These are phyloP conservation scores for Polytrichum formosum DNA, from an alignment of 225 moss, liverwort and hornwort species.

Conservation along the genomic window DNA sequence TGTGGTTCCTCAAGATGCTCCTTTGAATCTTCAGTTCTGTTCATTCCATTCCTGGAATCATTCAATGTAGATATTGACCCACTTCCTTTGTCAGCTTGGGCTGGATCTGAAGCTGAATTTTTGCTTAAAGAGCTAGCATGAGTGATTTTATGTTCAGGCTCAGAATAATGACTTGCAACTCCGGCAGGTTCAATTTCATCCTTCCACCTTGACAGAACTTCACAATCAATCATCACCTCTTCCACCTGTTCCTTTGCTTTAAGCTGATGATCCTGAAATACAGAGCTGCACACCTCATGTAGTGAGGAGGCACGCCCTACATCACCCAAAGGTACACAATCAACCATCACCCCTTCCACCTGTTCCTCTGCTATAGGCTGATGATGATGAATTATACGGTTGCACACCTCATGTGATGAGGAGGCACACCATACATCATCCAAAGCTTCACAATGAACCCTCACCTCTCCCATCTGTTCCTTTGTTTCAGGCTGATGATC, in stretches of 20 bases:
- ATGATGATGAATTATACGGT: too few species aligned
- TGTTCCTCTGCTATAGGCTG: neutral
- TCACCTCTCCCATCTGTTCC: slow-evolving; percentile 16
- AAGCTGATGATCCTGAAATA: slow-evolving; percentile 12
- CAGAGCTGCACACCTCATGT: neutral
- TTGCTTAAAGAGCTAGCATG: neutral
- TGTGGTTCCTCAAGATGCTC: slow-evolving; percentile 20
- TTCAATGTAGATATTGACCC: slow-evolving; percentile 7
- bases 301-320: too few species aligned
- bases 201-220: too few species aligned
- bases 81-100: slow-evolving; percentile 9
- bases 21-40: slow-evolving; percentile 9
- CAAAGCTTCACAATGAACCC: neutral
- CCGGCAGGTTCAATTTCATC: slow-evolving; percentile 3
- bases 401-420: too few species aligned
- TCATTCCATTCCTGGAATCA: slow-evolving; percentile 10
- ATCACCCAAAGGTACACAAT: slow-evolving; percentile 11
- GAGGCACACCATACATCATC: too few species aligned
- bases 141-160: slow-evolving; percentile 11
- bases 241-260: slow-evolving; percentile 18
- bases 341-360: slow-evolving; percentile 12
- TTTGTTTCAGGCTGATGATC: slow-evolving; percentile 11
- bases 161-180: slow-evolving; percentile 17
- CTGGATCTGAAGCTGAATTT: slow-evolving; percentile 7
- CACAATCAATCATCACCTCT: slow-evolving; percentile 10